Conservation (phyloP, 768 basidiomycete genomes). For the Kwoniella shandongensis region DNA sequence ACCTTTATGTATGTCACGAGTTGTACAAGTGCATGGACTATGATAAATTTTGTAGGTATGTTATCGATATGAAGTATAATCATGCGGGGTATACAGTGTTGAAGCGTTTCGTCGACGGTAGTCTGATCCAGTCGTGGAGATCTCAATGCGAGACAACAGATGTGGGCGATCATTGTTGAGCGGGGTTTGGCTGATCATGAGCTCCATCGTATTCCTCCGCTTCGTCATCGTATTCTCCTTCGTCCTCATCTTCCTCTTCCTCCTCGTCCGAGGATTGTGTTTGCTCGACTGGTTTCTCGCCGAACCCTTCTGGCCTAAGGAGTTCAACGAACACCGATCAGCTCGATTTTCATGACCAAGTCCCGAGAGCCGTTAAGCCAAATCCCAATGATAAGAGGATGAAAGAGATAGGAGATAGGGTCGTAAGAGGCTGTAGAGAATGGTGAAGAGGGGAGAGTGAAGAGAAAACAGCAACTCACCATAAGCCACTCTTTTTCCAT, state of each 20-base stretch:
- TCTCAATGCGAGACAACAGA: no score
- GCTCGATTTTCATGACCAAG: neutral
- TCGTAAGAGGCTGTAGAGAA: no score
- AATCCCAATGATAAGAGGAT: no score
- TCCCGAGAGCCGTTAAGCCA: neutral
- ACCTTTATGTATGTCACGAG: no score
- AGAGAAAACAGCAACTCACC: conserved; percentile 24
- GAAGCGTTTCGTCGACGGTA: no score
- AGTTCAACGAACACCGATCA: neutral
- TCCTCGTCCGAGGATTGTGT: conserved; percentile 37
- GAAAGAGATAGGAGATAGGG: no score
- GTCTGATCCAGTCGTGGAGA: no score
- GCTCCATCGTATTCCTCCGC: conserved; percentile 4
- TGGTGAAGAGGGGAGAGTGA: neutral
- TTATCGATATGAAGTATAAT: no score
- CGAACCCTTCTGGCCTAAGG: conserved; percentile 37
- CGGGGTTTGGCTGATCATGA: neutral
- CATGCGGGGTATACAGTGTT: no score
- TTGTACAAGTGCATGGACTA: no score
- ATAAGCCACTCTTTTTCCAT: conserved; percentile 39
- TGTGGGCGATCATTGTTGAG: no score
- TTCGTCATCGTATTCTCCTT: conserved; percentile 12
- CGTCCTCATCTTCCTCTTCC: conserved; percentile 55
- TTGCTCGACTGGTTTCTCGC: conserved; percentile 23
- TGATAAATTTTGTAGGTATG: no score